phyloP scores from a whole-genome alignment of 2,329 filamentous ascomycete species.

The Onygena corvina region DNA sequence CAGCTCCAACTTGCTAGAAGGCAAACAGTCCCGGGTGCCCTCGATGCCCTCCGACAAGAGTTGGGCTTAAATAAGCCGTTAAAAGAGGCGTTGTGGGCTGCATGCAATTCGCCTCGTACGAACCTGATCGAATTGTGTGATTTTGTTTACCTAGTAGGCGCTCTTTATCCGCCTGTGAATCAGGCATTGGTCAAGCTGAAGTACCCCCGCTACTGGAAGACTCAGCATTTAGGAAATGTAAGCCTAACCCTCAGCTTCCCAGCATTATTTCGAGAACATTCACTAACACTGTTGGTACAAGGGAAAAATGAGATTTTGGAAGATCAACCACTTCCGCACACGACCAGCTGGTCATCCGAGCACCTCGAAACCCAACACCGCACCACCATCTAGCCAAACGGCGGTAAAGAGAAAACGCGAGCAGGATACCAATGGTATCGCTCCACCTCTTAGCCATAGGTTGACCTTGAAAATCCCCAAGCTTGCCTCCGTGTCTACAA shows the following conservation, averaged over 20 bases:
- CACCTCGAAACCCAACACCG: constrained; percentile 11
- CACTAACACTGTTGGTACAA: constrained; percentile 13
- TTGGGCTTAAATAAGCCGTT: constrained; percentile 39
- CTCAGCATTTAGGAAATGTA: constrained; percentile 42
- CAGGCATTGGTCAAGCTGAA: constrained; percentile 40
- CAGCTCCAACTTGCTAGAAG: constrained; percentile 43
- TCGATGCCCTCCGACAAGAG: constrained; percentile 45
- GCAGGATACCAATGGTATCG: constrained; percentile 20
- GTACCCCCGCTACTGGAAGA: constrained; percentile 47
- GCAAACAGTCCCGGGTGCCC: constrained; percentile 46
- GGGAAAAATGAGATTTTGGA: constrained; percentile 35
- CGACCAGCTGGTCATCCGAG: constrained; percentile 18
- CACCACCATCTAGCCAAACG: constrained; percentile 5
- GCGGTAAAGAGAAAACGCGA: constrained; percentile 32
- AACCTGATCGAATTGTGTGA: constrained; percentile 44
- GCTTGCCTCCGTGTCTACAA: constrained; percentile 20
- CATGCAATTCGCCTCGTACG: constrained; percentile 41
- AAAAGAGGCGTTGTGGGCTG: constrained; percentile 45
- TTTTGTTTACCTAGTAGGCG: constrained; percentile 45
- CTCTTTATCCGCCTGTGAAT: constrained; percentile 45
- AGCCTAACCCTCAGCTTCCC: constrained; percentile 10
- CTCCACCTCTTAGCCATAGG: constrained; percentile 25
- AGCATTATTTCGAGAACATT: background rate
- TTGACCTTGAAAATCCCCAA: constrained; percentile 36
- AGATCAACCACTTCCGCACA: constrained; percentile 30